Conservation (phyloP, 345 rosid genomes). For the Pugionium dolabratum region DNA sequence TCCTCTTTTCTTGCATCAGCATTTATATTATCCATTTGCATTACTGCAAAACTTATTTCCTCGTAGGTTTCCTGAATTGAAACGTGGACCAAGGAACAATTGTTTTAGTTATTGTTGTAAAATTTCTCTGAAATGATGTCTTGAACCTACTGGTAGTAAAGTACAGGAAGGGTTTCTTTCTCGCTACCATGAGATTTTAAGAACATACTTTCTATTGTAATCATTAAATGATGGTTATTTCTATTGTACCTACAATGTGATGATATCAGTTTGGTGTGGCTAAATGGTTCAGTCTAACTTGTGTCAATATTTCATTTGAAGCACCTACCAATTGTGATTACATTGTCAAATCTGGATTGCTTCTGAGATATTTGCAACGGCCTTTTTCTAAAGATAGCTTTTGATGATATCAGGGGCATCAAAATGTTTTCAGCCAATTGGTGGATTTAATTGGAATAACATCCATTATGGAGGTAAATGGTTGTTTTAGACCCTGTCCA, state of each 20-base stretch:
- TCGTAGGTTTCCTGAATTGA: constrained; percentile 14
- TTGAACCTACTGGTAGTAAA: constrained; percentile 46
- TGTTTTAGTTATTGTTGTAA: neutral
- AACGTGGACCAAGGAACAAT: neutral
- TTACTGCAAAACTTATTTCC: constrained; percentile 9
- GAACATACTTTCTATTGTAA: neutral
- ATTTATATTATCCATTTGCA: neutral
- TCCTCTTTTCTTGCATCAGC: neutral
- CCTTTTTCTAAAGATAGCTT: neutral
- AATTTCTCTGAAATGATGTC: constrained; percentile 1
- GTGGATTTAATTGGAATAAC: constrained; percentile 92
- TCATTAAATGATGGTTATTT: neutral
- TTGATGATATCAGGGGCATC: constrained; percentile 63
- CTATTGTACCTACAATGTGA: neutral
- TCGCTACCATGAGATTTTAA: constrained; percentile 30
- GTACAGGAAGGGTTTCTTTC: constrained; percentile 62
- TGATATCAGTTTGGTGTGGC: constrained; percentile 26
- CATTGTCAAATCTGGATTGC: constrained; percentile 16
- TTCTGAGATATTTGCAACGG: constrained; percentile 1
- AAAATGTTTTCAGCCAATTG: constrained; percentile 56
- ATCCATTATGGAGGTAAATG: constrained; percentile 86
- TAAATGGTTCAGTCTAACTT: constrained; percentile 4
- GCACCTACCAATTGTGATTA: neutral
- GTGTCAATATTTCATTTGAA: constrained; percentile 35
- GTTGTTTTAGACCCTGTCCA: constrained; percentile 32